Conservation (phyloP, 208 protist species). For the Perkinsela sp. region DNA sequence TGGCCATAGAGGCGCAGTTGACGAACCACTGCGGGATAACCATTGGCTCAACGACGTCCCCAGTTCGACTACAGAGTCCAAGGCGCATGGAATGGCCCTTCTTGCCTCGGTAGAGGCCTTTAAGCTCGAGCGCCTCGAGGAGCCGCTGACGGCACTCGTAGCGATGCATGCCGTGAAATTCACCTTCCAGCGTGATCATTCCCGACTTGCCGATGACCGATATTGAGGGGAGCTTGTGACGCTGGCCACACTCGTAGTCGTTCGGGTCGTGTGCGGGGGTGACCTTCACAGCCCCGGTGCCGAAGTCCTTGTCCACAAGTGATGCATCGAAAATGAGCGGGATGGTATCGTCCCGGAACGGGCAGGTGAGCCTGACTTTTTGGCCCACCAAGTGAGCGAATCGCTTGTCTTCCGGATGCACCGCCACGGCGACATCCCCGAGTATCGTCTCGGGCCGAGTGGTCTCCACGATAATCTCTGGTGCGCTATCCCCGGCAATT, state of each 20-base stretch:
- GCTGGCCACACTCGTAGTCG: slow-evolving; percentile 88
- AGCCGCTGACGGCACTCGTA: slow-evolving; percentile 72
- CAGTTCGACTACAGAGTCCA: slow-evolving; percentile 78
- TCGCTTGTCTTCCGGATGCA: slow-evolving; percentile 88
- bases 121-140: slow-evolving; percentile 62
- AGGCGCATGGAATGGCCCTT: slow-evolving; percentile 77
- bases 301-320: slow-evolving; percentile 91
- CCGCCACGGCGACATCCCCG: slow-evolving; percentile 86
- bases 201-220: slow-evolving; percentile 85
- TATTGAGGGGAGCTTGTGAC: slow-evolving; percentile 80
- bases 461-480: slow-evolving; percentile 80
- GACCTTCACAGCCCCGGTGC: slow-evolving; percentile 88
- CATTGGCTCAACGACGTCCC: slow-evolving; percentile 95
- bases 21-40: slow-evolving; percentile 98
- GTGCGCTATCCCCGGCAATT: slow-evolving; percentile 27
- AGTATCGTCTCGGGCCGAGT: slow-evolving; percentile 98
- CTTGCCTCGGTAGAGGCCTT: slow-evolving; percentile 58
- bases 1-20: slow-evolving; percentile 63
- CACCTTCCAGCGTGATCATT: slow-evolving; percentile 55
- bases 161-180: slow-evolving; percentile 78
- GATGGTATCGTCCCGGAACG: slow-evolving; percentile 74
- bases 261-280: slow-evolving; percentile 99
- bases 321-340: slow-evolving; percentile 82
- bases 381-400: slow-evolving; percentile 87
- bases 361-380: slow-evolving; percentile 49